These are phyloP conservation scores for Leptographium procerum DNA, from an alignment of 2,329 filamentous ascomycete genomes.

Conservation along the genomic window DNA sequence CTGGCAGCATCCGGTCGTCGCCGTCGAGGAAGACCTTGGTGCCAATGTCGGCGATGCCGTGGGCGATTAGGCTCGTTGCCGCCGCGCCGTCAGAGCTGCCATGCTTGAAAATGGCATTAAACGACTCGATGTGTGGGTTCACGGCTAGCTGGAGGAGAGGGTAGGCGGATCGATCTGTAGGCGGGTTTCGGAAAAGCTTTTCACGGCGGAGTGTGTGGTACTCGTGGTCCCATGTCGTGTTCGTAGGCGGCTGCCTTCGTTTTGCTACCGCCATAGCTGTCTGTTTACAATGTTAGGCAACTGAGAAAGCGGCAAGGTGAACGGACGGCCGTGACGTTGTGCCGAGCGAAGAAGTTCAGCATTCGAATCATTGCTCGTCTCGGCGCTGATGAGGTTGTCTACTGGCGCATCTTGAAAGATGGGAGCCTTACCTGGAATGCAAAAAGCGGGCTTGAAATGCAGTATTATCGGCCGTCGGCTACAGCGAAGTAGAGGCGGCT, in stretches of 20 bases:
- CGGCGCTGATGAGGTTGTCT: not conserved
- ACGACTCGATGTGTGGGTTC: conserved; percentile 85
- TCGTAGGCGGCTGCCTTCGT: conserved; percentile 29
- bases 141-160: conserved; percentile 78
- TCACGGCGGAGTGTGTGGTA: conserved; percentile 82
- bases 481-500: not conserved
- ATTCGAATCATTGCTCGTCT: not conserved
- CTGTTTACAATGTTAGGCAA: not conserved
- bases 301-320: not conserved
- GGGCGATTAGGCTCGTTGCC: conserved; percentile 44
- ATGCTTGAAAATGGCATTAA: conserved; percentile 72
- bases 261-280: conserved; percentile 12
- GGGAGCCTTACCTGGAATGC: not conserved
- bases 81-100: conserved; percentile 20
- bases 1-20: conserved; percentile 47
- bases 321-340: not conserved
- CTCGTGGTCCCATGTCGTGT: conserved; percentile 69
- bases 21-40: conserved; percentile 80
- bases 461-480: not conserved
- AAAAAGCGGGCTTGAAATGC: not conserved
- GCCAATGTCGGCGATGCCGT: conserved; percentile 79
- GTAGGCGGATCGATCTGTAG: conserved; percentile 77
- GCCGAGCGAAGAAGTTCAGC: not conserved
- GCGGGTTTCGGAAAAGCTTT: conserved; percentile 78
- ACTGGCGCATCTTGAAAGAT: not conserved